Evolutionary conservation across 148 eudicot species (phyloP), one percentile per base, ranked within the genome.

Genomic region (Spergularia bocconei): DNA sequence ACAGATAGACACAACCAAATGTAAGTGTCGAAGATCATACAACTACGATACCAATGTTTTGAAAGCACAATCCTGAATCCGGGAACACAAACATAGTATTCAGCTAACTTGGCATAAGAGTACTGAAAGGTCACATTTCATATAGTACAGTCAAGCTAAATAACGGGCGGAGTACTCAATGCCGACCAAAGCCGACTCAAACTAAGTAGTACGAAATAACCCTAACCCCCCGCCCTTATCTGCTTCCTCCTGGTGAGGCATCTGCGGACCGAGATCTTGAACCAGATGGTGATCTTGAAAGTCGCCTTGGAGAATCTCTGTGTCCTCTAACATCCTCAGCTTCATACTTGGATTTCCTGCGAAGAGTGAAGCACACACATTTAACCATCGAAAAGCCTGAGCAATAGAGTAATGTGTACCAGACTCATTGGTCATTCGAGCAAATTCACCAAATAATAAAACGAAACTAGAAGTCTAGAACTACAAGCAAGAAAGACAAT

Each of bases 181-280:
- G 16, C 7, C 10, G 14, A 29, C 16, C 77, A 53, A 72, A 72
- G 57, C 53, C 33, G 77, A 52, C 65, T 84, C 72, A 69, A 72
- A 52, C 68, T 54, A 47, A 54, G 41, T 44, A 23, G 14, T 25
- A 29, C 36, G 36, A 2, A 7, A 10, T 2, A 13, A n/a, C 25
- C 20, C 25, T 57, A 73, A 44, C 66, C 47, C 33, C 71, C 77
- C 19, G 58, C 14, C 20, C 53, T 82, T 53, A 84, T 79, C 84
- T 75, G 73, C 83, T 75, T 68, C 36, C 74, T 13, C 53, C 77
- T 41, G 91, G 91, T 44, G 91, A 88, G 11, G 75, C 73, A 80
- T 89, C 89, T 38, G 81, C 84, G 73, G 93, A 89, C 75, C 89
- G 82, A 48, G 93, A 89, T 81, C 91, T 78, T 23, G 93, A 90